A percentile compares a stretch with the other conserved stretches of the same genome.
phyloP scores from a whole-genome alignment of 495 filamentous ascomycete species.

The Podospora pseudocomata region DNA sequence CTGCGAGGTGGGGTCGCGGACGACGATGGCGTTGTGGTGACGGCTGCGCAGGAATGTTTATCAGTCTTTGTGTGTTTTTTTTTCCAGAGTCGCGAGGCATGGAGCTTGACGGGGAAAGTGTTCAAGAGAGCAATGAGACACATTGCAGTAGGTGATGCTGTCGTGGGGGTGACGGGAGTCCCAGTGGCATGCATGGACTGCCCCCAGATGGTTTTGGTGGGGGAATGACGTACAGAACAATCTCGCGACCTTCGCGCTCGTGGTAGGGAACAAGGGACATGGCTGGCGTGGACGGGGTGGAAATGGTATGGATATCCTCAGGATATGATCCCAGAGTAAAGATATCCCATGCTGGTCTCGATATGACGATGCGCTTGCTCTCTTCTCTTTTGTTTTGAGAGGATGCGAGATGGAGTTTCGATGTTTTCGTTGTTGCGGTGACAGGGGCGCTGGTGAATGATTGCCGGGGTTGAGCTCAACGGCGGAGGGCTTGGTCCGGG shows the following conservation, averaged over 20 bases:
- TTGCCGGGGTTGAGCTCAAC: neutral
- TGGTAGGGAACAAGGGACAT: constrained; percentile 67
- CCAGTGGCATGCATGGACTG: neutral
- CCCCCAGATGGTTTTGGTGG: neutral
- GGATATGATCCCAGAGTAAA: constrained; percentile 6
- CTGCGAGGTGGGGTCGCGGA: constrained; percentile 80
- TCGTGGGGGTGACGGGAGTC: neutral
- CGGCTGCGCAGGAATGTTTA: constrained; percentile 54
- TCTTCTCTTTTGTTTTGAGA: neutral
- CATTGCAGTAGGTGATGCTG: neutral
- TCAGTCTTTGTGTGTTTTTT: neutral
- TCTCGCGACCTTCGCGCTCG: constrained; percentile 57
- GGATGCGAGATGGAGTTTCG: neutral
- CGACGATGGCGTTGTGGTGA: constrained; percentile 85
- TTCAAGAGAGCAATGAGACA: neutral
- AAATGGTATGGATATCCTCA: neutral
- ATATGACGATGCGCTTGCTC: neutral
- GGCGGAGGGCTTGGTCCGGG: neutral
- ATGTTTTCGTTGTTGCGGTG: neutral
- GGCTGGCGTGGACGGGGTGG: constrained; percentile 1
- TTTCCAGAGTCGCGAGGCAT: neutral
- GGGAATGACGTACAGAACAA: constrained; percentile 50
- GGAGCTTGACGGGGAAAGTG: neutral
- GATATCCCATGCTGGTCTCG: constrained; percentile 19
- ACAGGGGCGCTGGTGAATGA: neutral